These are phyloP conservation scores for Viola odorata DNA, from an alignment of 345 rosid species.

Conservation along the genomic window DNA sequence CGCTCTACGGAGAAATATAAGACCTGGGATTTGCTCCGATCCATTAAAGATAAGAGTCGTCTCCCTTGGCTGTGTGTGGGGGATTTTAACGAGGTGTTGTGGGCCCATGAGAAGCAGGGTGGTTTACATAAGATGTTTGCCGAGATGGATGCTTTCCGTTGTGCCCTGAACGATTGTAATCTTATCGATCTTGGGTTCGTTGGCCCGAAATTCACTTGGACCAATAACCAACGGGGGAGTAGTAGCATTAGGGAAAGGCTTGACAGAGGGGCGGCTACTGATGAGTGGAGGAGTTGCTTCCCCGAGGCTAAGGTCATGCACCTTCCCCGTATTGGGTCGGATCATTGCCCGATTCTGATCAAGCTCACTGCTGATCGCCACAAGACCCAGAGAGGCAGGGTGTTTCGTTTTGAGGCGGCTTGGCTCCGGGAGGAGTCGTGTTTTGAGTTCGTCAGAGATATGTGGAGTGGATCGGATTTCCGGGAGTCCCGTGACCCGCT, in stretches of 20 bases:
- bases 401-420: too few species aligned
- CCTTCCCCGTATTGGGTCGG: background rate
- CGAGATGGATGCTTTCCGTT: background rate
- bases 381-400: too few species aligned
- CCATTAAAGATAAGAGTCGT: background rate
- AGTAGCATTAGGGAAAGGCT: background rate
- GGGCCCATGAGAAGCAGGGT: background rate
- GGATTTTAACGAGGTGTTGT: too few species aligned
- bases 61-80: too few species aligned
- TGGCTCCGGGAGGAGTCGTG: too few species aligned
- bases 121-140: background rate
- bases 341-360: background rate
- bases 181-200: background rate
- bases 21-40: background rate
- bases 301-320: background rate
- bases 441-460: too few species aligned
- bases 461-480: too few species aligned
- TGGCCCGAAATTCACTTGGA: background rate
- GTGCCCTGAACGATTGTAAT: background rate
- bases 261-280: background rate
- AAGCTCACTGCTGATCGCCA: too few species aligned
- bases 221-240: background rate
- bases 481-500: too few species aligned
- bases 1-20: constrained; percentile 28
- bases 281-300: background rate